Evolutionary conservation across 352 stramenopile genomes (phyloP), one percentile per base, ranked within the genome.

Genomic region (Proteromonas lacertae): DNA sequence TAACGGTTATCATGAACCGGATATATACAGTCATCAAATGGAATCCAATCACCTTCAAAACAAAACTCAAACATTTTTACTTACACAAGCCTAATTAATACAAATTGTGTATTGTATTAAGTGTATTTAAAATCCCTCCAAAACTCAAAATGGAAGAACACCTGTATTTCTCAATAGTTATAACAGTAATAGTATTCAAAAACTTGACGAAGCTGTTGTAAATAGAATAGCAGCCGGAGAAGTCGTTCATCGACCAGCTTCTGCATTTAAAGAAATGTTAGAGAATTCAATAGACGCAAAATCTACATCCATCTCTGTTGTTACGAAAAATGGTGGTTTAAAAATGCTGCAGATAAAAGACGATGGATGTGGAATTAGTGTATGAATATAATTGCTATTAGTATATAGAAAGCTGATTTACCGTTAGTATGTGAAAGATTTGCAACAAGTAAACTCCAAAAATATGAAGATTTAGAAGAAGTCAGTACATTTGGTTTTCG

Each of bases 211-310:
- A n/a, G n/a, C n/a, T n/a, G n/a, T n/a, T n/a, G n/a, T n/a, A n/a
- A n/a, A n/a, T 29, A 39, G 47, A 23, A 73, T 73, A 34, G 58
- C 59, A 4, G 66, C 66, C 3, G 68, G 83, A 28, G 83, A 96
- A 55, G 76, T 94, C 14, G 67, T 96, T 29, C 77, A 93, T 57
- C 60, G 75, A 4, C 80, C 83, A 1, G 57, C 61, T 1, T 81
- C 74, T 34, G 79, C 82, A 25, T 51, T 92, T 23, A 94, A 94
- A 50, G 87, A 99, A 56, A 53, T 99, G 10, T 51, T 99, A 29
- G 87, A 99, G 60, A 99, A 99, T 58, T 74, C 62, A 32, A 59
- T 97, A 24, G 87, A 99, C 56, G 84, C 87, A 9, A 70, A 69
- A 13, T 59, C 48, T 16, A 55, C 41, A 2, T 45, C 31, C 19